A percentile compares a stretch with the other conserved stretches of the same genome.
Conservation (phyloP, 2,329 filamentous ascomycete genomes). For the Rhynchosporium secalis region DNA sequence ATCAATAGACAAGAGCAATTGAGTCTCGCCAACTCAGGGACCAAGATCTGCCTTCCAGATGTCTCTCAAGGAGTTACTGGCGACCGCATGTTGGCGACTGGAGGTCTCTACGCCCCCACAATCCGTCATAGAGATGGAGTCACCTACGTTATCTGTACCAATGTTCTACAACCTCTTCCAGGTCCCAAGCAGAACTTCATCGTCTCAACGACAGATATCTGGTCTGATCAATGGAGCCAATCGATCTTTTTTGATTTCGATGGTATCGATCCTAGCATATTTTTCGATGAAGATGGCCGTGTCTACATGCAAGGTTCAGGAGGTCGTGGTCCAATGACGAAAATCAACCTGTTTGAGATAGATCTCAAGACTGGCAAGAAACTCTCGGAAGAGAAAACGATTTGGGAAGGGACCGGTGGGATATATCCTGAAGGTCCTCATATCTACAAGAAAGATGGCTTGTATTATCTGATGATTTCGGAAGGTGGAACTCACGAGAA, state of each 20-base stretch:
- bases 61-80: conserved; percentile 17
- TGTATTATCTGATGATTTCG: conserved; percentile 51
- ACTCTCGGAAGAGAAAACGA: conserved; percentile 28
- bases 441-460: conserved; percentile 48
- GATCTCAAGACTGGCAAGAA: conserved; percentile 28
- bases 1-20: conserved; percentile 45
- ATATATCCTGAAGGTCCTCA: conserved; percentile 45
- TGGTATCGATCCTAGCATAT: conserved; percentile 51
- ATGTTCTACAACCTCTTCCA: conserved; percentile 11
- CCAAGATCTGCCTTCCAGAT: conserved; percentile 13
- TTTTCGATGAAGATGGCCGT: conserved; percentile 45
- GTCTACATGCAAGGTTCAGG: conserved; percentile 40
- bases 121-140: conserved; percentile 37
- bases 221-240: conserved; percentile 37
- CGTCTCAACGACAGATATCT: conserved; percentile 30
- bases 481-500: conserved; percentile 49
- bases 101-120: conserved; percentile 44
- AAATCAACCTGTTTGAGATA: conserved; percentile 29
- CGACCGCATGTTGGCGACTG: conserved; percentile 32
- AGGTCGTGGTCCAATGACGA: conserved; percentile 20
- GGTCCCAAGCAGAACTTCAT: conserved; percentile 28
- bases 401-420: conserved; percentile 40
- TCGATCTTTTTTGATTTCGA: conserved; percentile 43
- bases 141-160: conserved; percentile 41
- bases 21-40: conserved; percentile 39